Base-by-base conservation (phyloP, 1,139 yeast species). In the Suhomyces bolitotheri region DNA sequence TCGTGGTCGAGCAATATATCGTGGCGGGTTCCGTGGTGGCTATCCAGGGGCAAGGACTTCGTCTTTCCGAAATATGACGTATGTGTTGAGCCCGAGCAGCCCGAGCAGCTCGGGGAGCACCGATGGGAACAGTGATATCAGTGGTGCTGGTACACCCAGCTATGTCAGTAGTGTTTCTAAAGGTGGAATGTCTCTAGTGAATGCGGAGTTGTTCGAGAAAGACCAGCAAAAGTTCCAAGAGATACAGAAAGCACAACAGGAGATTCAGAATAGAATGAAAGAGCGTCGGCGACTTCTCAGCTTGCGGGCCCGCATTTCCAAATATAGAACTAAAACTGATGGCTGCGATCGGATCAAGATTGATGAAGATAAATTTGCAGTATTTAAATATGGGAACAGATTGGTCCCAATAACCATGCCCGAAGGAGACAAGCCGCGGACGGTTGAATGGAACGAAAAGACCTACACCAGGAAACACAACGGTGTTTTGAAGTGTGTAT, bases 141-240 rank as follows among this genome's bases (percentile, higher is more conserved):
- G 8, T 6, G 8, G 20, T 17, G 20, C 20, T 7, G 20, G 7
- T 17, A 6, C 6, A 8, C 3, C 31, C 16, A 27, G 31, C 7
- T 65, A 55, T 39, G 56, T 64, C 5, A 34, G 47, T 5, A 42
- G 41, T 7, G 51, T 53, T 12, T 58, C 69, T 3, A 53, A 55
- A 24, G 60, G 64, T 15, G 71, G 72, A 4, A 55, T 64, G 58
- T 52, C 66, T 5, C 47, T 72, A 14, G 66, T 70, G 3, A 70
- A 60, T 36, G 51, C 60, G 11, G 54, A 50, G 10, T 43, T 65
- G 1, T 66, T 60, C 36, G 61, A 66, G 24, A 50, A 60, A 26
- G 68, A 70, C n/a, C 49, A 51, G 12, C 48, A 51, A 24, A 46
- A 43, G 28, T 30, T 33, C 14, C 23, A 31, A 26, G 45, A 44